These are phyloP conservation scores for Grosmannia penicillata DNA, from an alignment of 2,329 filamentous ascomycete species.

Conservation along the genomic window DNA sequence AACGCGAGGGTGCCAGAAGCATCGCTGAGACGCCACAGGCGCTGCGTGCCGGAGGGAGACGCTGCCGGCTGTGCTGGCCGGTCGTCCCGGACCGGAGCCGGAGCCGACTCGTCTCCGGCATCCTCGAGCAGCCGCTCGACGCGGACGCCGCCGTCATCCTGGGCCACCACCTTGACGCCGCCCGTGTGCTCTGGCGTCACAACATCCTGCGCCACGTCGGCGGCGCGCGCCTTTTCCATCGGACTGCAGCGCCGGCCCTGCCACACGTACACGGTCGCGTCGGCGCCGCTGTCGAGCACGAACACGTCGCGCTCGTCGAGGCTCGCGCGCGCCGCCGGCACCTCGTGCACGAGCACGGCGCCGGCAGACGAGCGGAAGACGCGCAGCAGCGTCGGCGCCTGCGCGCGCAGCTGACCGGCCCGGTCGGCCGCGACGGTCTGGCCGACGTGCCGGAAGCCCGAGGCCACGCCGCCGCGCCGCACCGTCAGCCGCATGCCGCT, in stretches of 20 bases:
- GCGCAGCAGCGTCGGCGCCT: slow-evolving; percentile 38
- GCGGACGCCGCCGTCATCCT: slow-evolving; percentile 39
- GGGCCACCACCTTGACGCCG: slow-evolving; percentile 50
- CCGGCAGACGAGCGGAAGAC: slow-evolving; percentile 40
- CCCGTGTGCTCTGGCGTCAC: slow-evolving; percentile 48
- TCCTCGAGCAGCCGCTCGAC: slow-evolving; percentile 42
- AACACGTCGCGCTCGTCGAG: slow-evolving; percentile 54
- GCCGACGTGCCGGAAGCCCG: slow-evolving; percentile 51
- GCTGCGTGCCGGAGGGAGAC: slow-evolving; percentile 12
- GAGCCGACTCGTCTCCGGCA: slow-evolving; percentile 21
- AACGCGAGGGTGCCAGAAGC: slow-evolving; percentile 42
- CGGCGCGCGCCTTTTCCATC: slow-evolving; percentile 55
- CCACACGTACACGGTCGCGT: slow-evolving; percentile 55
- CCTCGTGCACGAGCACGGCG: slow-evolving; percentile 47
- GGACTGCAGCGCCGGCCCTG: slow-evolving; percentile 50
- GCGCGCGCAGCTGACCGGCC: slow-evolving; percentile 15
- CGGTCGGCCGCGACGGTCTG: slow-evolving; percentile 8
- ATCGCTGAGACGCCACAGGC: slow-evolving; percentile 49
- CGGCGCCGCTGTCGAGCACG: slow-evolving; percentile 42
- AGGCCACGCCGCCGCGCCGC: slow-evolving; percentile 41
- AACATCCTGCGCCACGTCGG: slow-evolving; percentile 47
- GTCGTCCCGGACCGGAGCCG: not conserved
- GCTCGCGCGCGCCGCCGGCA: slow-evolving; percentile 44
- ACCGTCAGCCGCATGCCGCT: slow-evolving; percentile 36
- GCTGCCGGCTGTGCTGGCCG: slow-evolving; percentile 22